Percentiles rank a stretch among this genome's conserved stretches.
Evolutionary conservation across 1,139 yeast genomes (phyloP).

Genomic region (Saccharomyces hybrid): DNA sequence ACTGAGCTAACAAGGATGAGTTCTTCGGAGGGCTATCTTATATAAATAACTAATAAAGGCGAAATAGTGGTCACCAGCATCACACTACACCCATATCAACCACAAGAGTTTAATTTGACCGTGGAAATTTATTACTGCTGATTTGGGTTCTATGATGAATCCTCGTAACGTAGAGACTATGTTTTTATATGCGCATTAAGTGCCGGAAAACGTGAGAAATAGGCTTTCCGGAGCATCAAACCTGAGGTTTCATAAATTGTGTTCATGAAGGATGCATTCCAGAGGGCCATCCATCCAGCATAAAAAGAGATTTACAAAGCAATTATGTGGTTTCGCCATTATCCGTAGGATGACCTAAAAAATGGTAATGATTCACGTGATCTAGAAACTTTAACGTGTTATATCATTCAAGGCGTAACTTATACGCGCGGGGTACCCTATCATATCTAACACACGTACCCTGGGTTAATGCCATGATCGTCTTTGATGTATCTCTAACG

Average conservation of each 20-base stretch:
- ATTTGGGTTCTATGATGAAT: too few species aligned
- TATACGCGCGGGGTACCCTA: too few species aligned
- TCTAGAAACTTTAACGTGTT: not conserved
- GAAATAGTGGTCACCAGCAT: too few species aligned
- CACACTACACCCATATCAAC: not conserved
- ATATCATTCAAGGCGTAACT: not conserved
- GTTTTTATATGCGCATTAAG: not conserved
- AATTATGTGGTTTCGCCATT: not conserved
- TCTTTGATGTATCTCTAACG: not conserved
- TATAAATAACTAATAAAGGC: too few species aligned
- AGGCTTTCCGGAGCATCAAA: not conserved
- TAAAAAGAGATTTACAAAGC: not conserved
- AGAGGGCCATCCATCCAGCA: not conserved
- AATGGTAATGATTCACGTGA: not conserved
- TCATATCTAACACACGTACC: not conserved
- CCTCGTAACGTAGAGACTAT: not conserved
- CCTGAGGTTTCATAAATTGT: too few species aligned
- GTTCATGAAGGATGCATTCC: not conserved
- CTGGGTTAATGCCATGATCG: not conserved
- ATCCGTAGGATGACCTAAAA: not conserved
- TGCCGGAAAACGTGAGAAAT: not conserved
- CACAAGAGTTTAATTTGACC: too few species aligned
- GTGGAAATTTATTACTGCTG: too few species aligned
- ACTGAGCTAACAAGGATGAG: slow-evolving; percentile 35
- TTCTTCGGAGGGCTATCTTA: slow-evolving; percentile 10